phyloP scores from a whole-genome alignment of 2,329 filamentous ascomycete species.

The Phaeomoniella chlamydospora region DNA sequence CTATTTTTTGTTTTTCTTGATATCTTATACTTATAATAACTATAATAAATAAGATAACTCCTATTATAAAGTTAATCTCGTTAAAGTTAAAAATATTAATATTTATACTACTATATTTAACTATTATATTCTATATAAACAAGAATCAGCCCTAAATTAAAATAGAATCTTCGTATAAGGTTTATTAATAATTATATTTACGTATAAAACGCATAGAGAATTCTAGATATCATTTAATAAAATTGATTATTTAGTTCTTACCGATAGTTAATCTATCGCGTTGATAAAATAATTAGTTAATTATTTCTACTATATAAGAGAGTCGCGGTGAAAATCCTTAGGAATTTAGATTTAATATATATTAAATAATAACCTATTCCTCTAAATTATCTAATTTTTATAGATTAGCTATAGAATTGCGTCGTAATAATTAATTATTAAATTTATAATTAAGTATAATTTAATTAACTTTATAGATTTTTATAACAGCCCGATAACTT shows the following conservation, averaged over 20 bases:
- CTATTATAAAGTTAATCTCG: background rate
- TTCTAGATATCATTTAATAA: constrained; percentile 1
- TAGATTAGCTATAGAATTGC: background rate
- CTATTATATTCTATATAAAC: background rate
- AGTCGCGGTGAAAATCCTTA: too few species aligned
- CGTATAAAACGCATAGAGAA: background rate
- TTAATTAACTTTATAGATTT: background rate
- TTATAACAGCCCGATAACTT: background rate
- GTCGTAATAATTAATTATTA: background rate
- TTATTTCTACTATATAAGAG: background rate
- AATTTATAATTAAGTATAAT: background rate
- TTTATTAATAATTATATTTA: background rate
- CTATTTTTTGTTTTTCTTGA: background rate
- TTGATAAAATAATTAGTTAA: background rate
- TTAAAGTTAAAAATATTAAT: constrained; percentile 1
- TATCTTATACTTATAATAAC: background rate
- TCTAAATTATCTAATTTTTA: background rate
- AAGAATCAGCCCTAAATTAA: background rate
- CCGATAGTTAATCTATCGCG: background rate
- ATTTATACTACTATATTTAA: constrained; percentile 2
- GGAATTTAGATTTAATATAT: background rate
- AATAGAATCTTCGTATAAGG: constrained; percentile 1
- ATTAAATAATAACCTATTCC: background rate
- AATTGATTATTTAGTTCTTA: background rate
- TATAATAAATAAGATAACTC: background rate